Evolutionary conservation across 495 filamentous ascomycete species (phyloP), one percentile per base, ranked within the genome.

Genomic region (Trichocladium uniseriatum): DNA sequence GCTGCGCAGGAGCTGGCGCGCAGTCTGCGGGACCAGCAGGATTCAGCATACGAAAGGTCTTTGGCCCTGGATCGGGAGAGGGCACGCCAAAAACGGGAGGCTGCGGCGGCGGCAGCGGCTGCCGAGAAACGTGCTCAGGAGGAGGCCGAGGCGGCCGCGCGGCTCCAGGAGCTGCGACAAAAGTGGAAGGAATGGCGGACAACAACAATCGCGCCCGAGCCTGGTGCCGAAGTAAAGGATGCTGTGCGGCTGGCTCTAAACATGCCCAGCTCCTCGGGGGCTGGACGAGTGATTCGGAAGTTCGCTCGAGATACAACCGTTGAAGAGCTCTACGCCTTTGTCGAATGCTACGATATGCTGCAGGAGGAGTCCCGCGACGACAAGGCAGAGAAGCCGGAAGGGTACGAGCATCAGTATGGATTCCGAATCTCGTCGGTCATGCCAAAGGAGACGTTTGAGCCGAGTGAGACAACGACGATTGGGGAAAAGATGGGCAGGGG

Each of bases 311-410:
- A 78, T 2, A 78, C 82, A 1, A 70, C 71, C 1, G 68, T 97
- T 22, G 92, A 98, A 61, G 89, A 95, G 57, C 67, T 98, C 0
- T 97, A 98, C 66, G 94, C 91, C 1, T 95, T 94, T 66, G 89
- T 97, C 2, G 94, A 97, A 59, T 97, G 92, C 66, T 83, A 91
- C 62, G 83, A 88, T 44, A 49, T 82, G 0, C 52, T 89, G 8
- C 63, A 71, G 28, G 58, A 58, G 15, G 63, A 64, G 18, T 55
- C 66, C 10, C 43, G 55, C 9, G 69, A 66, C 8, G 52, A 63
- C 18, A 58, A 60, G n/a, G 62, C 63, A 0, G 53, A 64, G 29
- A 69, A 79, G 56, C 89, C 89, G 0, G 68, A 74, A 28, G 79
- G 66, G 16, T 95, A 87, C 63, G 67, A 81, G 47, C 91, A 95